These are phyloP conservation scores for Teratosphaeria epicoccoides DNA, from an alignment of 2,329 filamentous ascomycete genomes.

Conservation along the genomic window DNA sequence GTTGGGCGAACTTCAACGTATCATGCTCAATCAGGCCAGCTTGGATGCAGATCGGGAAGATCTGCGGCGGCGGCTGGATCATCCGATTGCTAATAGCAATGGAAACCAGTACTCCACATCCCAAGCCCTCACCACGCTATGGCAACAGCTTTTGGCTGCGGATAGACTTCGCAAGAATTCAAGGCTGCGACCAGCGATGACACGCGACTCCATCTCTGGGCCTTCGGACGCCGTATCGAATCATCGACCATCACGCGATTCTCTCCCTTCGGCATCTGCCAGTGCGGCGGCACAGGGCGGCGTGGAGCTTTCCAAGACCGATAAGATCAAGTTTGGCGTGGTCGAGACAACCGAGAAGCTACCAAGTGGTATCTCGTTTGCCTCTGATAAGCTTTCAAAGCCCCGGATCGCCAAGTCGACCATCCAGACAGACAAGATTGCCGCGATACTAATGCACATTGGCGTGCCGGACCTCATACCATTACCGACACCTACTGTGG, in stretches of 20 bases:
- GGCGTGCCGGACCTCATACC: constrained; percentile 59
- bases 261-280: constrained; percentile 29
- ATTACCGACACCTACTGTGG: constrained; percentile 64
- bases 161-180: constrained; percentile 85
- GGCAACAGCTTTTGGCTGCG: constrained; percentile 69
- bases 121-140: constrained; percentile 64
- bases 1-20: constrained; percentile 81
- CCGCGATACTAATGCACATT: constrained; percentile 59
- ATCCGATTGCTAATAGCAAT: constrained; percentile 55
- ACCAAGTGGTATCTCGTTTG: constrained; percentile 77
- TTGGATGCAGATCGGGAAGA: constrained; percentile 75
- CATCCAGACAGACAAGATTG: constrained; percentile 65
- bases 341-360: constrained; percentile 64
- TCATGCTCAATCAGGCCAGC: constrained; percentile 72
- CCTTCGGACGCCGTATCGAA: constrained; percentile 11
- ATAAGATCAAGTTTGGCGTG: constrained; percentile 74
- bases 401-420: constrained; percentile 66
- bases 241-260: constrained; percentile 26
- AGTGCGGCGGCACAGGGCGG: constrained; percentile 28
- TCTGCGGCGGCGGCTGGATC: constrained; percentile 74
- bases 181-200: constrained; percentile 26
- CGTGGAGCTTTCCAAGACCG: constrained; percentile 56
- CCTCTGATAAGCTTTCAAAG: constrained; percentile 70
- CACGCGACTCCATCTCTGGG: not conserved
- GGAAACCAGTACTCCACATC: constrained; percentile 60